Base-by-base conservation (phyloP, 2,329 filamentous ascomycete species). In the Neonectria neomacrospora region DNA sequence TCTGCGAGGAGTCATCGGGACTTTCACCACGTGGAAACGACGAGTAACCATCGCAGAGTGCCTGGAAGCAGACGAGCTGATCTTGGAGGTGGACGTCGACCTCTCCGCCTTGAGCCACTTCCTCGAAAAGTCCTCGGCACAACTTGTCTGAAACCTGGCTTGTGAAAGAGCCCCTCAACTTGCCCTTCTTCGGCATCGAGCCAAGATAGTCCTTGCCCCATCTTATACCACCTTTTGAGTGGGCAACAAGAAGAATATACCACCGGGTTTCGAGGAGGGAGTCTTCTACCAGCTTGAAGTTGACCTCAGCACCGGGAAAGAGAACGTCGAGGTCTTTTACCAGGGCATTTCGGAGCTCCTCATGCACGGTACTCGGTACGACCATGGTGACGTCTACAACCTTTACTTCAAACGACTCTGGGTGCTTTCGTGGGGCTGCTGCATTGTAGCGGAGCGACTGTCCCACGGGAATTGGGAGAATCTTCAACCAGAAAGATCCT, bases 31-130 rank as follows among this genome's bases (percentile, higher is more conserved):
- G 70, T 11, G 78, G 79, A 61, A 86, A 83, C 3, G 79, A 82
- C 11, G 86, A 86, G 54, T 73, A 77, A 0, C 85, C 86, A 12
- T 82, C 79, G 1, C 85, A 83, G 10, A 90, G 76, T 4, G 85
- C 84, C 73, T 90, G 87, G 69, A 89, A 88, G 18, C 87, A 78
- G 3, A 89, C 77, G 23, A 90, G 69, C 73, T 90, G 88, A 73
- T 90, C 88, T 74, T 89, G 86, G 14, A 90, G 78, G 70, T 84
- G 81, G 67, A 85, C 80, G 65, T 90, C 88, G 7, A 87, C 83
- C 2, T 82, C 78, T 0, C 85, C 82, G 2, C 80, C 77, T 1
- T 77, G 69, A 8, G 72, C 71, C 1, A 85, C 75, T 67, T 88
- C 85, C 2, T 77, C 73, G 57, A 78, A 77, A 20, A 89, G 75